Conservation (phyloP, 148 eudicot genomes). For the Mesembryanthemum crystallinum region DNA sequence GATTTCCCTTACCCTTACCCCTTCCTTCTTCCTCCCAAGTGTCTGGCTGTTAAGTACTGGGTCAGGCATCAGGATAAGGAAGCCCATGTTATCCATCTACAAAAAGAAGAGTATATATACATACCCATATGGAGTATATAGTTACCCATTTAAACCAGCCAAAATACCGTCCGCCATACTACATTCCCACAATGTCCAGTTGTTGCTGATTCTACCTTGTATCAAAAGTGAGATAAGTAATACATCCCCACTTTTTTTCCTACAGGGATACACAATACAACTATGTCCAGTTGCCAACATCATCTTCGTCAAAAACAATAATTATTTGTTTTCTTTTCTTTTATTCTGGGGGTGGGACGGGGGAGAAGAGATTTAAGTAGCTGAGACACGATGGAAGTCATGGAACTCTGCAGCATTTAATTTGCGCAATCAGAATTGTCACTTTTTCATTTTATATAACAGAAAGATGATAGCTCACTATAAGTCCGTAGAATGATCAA, state of each 20-base stretch:
- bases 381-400: background rate
- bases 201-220: background rate
- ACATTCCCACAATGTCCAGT: no score
- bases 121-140: no score
- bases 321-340: no score
- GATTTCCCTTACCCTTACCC: no score
- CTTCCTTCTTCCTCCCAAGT: no score
- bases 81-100: no score
- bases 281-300: background rate
- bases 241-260: background rate
- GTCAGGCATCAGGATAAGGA: no score
- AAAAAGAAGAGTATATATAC: no score
- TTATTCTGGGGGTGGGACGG: background rate
- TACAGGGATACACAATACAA: background rate
- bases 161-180: background rate
- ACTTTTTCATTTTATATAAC: background rate
- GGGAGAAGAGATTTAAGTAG: background rate
- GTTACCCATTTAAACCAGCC: background rate
- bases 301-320: background rate
- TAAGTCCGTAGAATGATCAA: conserved; percentile 1
- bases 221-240: background rate
- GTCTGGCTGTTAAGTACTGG: no score
- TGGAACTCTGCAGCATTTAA: background rate
- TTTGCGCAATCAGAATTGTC: no score
- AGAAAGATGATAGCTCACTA: conserved; percentile 14